Percentiles rank a stretch among this genome's conserved stretches.
Conservation (phyloP, 345 rosid species). For the Heritiera fomes region DNA sequence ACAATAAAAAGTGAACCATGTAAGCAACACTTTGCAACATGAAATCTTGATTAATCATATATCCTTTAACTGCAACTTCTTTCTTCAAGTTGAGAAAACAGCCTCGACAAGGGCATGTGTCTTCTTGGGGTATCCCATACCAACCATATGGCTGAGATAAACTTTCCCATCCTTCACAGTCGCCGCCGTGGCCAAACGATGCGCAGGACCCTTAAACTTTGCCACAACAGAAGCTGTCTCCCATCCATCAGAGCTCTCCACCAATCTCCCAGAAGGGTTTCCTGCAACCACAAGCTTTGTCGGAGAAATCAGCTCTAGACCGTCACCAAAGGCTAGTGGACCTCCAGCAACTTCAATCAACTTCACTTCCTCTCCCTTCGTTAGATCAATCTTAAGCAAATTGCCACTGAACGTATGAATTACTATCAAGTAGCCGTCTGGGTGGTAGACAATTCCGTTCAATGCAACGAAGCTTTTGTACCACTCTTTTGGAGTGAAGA, state of each 20-base stretch:
- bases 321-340: constrained; percentile 65
- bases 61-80: background rate
- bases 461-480: constrained; percentile 60
- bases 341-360: constrained; percentile 58
- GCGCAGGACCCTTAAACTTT: constrained; percentile 64
- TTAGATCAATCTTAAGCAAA: constrained; percentile 56
- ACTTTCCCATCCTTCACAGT: constrained; percentile 81
- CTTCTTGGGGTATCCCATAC: constrained; percentile 81
- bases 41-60: background rate
- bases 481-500: constrained; percentile 70
- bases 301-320: constrained; percentile 63
- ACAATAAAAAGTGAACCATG: background rate
- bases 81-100: constrained; percentile 40
- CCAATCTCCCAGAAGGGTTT: constrained; percentile 62
- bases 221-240: constrained; percentile 63
- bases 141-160: constrained; percentile 71
- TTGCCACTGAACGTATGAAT: constrained; percentile 72
- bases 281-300: constrained; percentile 86
- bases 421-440: constrained; percentile 71
- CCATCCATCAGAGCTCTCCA: constrained; percentile 89
- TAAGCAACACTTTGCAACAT: background rate
- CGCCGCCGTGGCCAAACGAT: constrained; percentile 76
- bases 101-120: constrained; percentile 84
- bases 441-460: constrained; percentile 86
- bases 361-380: constrained; percentile 46